These are phyloP conservation scores for Trichoderma sp. DNA, from an alignment of 2,329 filamentous ascomycete genomes.

Conservation along the genomic window DNA sequence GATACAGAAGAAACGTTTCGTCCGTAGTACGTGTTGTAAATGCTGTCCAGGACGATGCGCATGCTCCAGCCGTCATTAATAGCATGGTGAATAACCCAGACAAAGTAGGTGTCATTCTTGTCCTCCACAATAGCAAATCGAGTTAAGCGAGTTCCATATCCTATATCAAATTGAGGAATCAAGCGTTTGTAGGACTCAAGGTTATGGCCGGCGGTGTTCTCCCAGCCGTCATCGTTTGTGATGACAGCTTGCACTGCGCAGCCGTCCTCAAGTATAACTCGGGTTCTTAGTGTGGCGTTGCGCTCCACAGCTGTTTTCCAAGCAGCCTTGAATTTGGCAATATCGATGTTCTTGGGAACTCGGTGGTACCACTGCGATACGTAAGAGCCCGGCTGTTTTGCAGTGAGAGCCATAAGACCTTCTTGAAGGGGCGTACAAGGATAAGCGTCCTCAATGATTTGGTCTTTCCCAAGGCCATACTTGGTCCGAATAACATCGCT, in stretches of 20 bases:
- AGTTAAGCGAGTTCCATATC: conserved; percentile 5
- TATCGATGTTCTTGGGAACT: conserved; percentile 17
- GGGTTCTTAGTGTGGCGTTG: conserved; percentile 27
- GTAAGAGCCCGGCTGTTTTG: conserved; percentile 28
- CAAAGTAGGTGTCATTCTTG: conserved; percentile 11
- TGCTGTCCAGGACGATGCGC: conserved; percentile 14
- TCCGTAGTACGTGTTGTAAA: neutral
- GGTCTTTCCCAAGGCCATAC: neutral
- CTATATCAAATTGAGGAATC: neutral
- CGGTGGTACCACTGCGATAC: conserved; percentile 23
- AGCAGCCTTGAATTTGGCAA: conserved; percentile 22
- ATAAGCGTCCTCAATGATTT: conserved; percentile 36
- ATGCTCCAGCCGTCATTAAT: conserved; percentile 27
- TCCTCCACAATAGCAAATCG: conserved; percentile 17
- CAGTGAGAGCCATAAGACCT: conserved; percentile 36
- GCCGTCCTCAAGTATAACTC: conserved; percentile 25
- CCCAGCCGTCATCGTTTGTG: conserved; percentile 15
- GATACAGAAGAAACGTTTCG: neutral
- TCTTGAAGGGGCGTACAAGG: conserved; percentile 43
- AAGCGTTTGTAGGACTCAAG: conserved; percentile 4
- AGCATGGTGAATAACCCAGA: conserved; percentile 26
- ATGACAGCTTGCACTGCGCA: conserved; percentile 22
- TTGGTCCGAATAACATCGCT: neutral
- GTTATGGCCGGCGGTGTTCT: neutral
- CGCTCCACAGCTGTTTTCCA: conserved; percentile 26